phyloP scores from a whole-genome alignment of 2,329 filamentous ascomycete genomes.

The Colletotrichum sp. region DNA sequence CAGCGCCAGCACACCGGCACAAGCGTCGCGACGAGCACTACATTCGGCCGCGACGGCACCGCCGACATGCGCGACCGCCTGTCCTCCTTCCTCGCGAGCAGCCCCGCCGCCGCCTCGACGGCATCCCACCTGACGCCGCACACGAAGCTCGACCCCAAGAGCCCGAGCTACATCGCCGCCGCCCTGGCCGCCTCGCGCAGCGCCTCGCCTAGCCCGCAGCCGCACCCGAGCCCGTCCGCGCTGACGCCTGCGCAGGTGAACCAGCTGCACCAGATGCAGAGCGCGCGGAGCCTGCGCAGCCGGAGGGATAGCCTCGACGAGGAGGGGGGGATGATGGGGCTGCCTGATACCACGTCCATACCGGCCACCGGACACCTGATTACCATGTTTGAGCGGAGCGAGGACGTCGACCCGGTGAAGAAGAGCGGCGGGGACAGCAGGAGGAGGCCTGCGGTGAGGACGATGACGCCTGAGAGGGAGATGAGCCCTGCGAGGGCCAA shows the following conservation, averaged over 20 bases:
- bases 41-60: constrained; percentile 1
- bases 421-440: constrained; percentile 24
- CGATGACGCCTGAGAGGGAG: constrained; percentile 36
- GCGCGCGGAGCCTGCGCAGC: background rate
- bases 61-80: constrained; percentile 27
- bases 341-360: constrained; percentile 63
- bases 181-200: constrained; percentile 48
- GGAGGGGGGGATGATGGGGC: constrained; percentile 32
- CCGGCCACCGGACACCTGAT: constrained; percentile 69
- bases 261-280: constrained; percentile 12
- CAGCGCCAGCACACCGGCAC: constrained; percentile 43
- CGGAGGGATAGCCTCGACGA: constrained; percentile 36
- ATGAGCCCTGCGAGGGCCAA: constrained; percentile 26
- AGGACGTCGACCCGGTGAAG: constrained; percentile 36
- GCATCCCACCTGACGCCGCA: constrained; percentile 21
- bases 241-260: constrained; percentile 17
- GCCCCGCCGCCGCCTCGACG: background rate
- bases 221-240: background rate
- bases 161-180: constrained; percentile 66
- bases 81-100: constrained; percentile 27
- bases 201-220: constrained; percentile 21
- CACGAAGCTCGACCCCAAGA: constrained; percentile 45
- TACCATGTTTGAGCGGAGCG: constrained; percentile 65
- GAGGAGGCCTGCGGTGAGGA: constrained; percentile 26
- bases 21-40: constrained; percentile 27